Percentiles rank a stretch among this genome's conserved stretches.
These are phyloP conservation scores for Plicaturopsis crispa DNA, from an alignment of 768 basidiomycete species.

Conservation along the genomic window DNA sequence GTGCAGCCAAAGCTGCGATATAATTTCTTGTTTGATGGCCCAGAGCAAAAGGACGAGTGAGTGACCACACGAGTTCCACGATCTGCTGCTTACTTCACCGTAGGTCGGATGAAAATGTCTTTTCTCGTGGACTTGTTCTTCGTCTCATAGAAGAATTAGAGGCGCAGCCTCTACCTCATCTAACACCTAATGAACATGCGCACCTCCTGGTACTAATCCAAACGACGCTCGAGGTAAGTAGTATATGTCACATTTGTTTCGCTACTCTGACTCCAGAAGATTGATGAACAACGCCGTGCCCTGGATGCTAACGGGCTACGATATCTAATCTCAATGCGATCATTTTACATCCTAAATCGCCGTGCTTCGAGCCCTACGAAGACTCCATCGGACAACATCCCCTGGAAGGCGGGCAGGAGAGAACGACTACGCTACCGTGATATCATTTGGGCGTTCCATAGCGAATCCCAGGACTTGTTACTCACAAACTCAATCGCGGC, in stretches of 20 bases:
- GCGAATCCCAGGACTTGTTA: slow-evolving; percentile 86
- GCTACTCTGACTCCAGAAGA: slow-evolving; percentile 32
- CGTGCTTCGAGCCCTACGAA: slow-evolving; percentile 43
- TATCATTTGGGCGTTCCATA: slow-evolving; percentile 96
- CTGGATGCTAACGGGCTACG: slow-evolving; percentile 89
- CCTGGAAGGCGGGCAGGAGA: slow-evolving; percentile 48
- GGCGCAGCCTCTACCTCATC: slow-evolving; percentile 52
- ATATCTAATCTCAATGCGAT: slow-evolving; percentile 88
- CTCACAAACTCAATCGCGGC: slow-evolving; percentile 61
- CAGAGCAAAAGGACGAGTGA: slow-evolving; percentile 38
- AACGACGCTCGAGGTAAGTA: slow-evolving; percentile 76
- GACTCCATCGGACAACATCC: slow-evolving; percentile 36
- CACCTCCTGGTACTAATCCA: slow-evolving; percentile 81
- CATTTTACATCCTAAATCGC: slow-evolving; percentile 79
- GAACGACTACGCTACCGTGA: slow-evolving; percentile 87
- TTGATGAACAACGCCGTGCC: slow-evolving; percentile 85
- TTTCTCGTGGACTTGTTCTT: slow-evolving; percentile 53
- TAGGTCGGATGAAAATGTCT: slow-evolving; percentile 47
- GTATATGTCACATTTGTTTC: slow-evolving; percentile 4
- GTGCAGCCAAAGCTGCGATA: slow-evolving; percentile 31
- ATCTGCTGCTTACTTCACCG: slow-evolving; percentile 4
- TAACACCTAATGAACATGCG: slow-evolving; percentile 76
- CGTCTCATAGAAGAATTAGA: slow-evolving; percentile 62
- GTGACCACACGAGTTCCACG: slow-evolving; percentile 9
- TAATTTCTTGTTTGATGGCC: slow-evolving; percentile 44